Base-by-base conservation (phyloP, 208 protist species). In the Leishmania major region DNA sequence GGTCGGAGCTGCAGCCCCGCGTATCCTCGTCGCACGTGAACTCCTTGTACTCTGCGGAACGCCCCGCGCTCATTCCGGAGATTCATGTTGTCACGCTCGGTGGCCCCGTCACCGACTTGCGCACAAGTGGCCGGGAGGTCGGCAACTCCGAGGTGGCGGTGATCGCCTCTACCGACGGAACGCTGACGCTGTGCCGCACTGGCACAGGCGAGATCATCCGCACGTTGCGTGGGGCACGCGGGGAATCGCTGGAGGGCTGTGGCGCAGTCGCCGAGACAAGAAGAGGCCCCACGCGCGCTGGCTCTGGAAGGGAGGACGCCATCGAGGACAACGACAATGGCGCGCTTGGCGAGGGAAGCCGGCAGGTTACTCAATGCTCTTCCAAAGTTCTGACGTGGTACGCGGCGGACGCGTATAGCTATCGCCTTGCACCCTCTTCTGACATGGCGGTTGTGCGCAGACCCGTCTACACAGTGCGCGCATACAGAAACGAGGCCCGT, bases 71-170 rank as follows among this genome's bases (percentile, higher is more conserved):
- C 62, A 81, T 96, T 37, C 95, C 95, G 66, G 93, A 96, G 75
- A 86, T 90, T 31, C 94, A 94, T 74, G 72, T 98, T 49, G 87
- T 93, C 40, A 88, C 84, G 3, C 78, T 90, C 13, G 85, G 84
- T n/a, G 87, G 89, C 28, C 89, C 91, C 57, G 94, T 98, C 81
- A 90, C 92, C 1, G 90, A 91, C 84, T 76, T 96, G 59, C 82
- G 86, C 43, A 78, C 94, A 37, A 89, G 92, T 1, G 59, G 90
- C 7, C 69, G 78, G 19, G 85, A 86, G 0, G 62, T 95, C n/a
- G 93, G 92, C n/a, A 92, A 91, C 81, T 89, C 93, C 6, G 93
- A 98, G 83, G 87, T 97, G 22, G 81, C 93, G n/a, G 91, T 88
- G 25, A 83, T 93, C 22, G 69, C 87, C 22, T 84, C 91, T 31